phyloP scores from a whole-genome alignment of 2,329 filamentous ascomycete species.

The Drechslerella coelobrocha region DNA sequence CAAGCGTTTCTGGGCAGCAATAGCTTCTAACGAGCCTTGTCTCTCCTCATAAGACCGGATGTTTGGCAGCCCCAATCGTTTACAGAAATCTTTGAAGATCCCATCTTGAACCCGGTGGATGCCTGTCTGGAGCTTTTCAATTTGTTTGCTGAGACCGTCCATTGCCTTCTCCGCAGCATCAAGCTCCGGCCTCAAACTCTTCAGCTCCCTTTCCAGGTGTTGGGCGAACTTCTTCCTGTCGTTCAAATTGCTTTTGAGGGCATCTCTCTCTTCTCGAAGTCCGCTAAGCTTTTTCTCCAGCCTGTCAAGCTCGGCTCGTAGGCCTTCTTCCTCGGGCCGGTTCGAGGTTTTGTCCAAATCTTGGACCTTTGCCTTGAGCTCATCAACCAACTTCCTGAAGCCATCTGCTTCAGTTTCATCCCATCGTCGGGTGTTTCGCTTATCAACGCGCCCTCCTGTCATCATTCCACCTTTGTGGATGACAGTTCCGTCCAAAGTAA shows the following conservation, averaged over 20 bases:
- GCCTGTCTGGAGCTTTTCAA: conserved; percentile 67
- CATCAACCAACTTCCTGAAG: conserved; percentile 75
- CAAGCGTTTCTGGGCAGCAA: conserved; percentile 83
- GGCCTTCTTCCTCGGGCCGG: conserved; percentile 76
- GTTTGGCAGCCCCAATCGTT: conserved; percentile 81
- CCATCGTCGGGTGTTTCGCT: conserved; percentile 79
- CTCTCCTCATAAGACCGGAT: conserved; percentile 93
- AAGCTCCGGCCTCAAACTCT: conserved; percentile 78
- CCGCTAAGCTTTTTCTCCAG: conserved; percentile 78
- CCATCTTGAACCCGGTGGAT: conserved; percentile 86
- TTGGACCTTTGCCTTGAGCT: conserved; percentile 66
- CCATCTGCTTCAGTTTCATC: conserved; percentile 85
- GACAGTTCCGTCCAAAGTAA: conserved; percentile 91
- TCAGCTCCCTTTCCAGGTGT: conserved; percentile 74
- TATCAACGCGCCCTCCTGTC: conserved; percentile 87
- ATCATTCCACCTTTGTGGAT: conserved; percentile 97
- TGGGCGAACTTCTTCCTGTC: conserved; percentile 84
- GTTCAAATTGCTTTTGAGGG: conserved; percentile 74
- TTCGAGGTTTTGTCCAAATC: conserved; percentile 79
- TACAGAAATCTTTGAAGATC: conserved; percentile 84
- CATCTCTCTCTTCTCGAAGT: conserved; percentile 73
- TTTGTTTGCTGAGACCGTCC: conserved; percentile 66
- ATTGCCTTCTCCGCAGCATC: conserved; percentile 74
- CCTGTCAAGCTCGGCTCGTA: conserved; percentile 79
- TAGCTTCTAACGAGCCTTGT: conserved; percentile 89